phyloP scores from a whole-genome alignment of 2,329 filamentous ascomycete genomes.

The Scleromitrula shiraiana region DNA sequence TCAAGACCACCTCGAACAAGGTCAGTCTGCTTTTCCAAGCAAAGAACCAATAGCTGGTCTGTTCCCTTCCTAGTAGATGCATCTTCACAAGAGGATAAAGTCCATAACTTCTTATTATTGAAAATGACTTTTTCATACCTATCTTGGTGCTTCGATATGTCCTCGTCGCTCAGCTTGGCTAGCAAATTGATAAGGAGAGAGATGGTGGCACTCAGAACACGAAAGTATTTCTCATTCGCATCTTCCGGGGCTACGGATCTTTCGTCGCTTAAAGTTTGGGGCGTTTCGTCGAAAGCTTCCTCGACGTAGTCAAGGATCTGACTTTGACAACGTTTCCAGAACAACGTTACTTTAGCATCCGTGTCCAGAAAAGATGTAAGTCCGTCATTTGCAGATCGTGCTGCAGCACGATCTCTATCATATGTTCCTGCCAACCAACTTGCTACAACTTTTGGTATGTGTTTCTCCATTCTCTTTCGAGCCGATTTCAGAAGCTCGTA shows the following conservation, averaged over 20 bases:
- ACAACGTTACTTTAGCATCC: slow-evolving; percentile 65
- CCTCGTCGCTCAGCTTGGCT: slow-evolving; percentile 38
- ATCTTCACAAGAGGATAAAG: slow-evolving; percentile 56
- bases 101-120: slow-evolving; percentile 56
- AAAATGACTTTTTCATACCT: slow-evolving; percentile 60
- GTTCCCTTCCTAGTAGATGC: slow-evolving; percentile 42
- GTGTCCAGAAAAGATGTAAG: slow-evolving; percentile 68
- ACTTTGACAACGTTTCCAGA: slow-evolving; percentile 75
- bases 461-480: slow-evolving; percentile 76
- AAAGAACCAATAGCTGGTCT: slow-evolving; percentile 43
- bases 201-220: slow-evolving; percentile 55
- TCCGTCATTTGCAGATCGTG: slow-evolving; percentile 69
- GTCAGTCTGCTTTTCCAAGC: slow-evolving; percentile 39
- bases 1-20: slow-evolving; percentile 42
- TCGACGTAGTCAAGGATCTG: slow-evolving; percentile 76
- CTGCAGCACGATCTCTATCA: slow-evolving; percentile 72
- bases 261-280: slow-evolving; percentile 80
- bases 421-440: slow-evolving; percentile 89
- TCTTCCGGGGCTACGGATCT: slow-evolving; percentile 78
- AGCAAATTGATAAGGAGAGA: slow-evolving; percentile 48
- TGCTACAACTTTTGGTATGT: slow-evolving; percentile 69
- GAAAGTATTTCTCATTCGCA: slow-evolving; percentile 73
- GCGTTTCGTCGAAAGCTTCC: slow-evolving; percentile 72
- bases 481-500: slow-evolving; percentile 50
- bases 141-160: slow-evolving; percentile 51